Evolutionary conservation across 2,329 filamentous ascomycete genomes (phyloP).

Genomic region (Ascochyta lentis): DNA sequence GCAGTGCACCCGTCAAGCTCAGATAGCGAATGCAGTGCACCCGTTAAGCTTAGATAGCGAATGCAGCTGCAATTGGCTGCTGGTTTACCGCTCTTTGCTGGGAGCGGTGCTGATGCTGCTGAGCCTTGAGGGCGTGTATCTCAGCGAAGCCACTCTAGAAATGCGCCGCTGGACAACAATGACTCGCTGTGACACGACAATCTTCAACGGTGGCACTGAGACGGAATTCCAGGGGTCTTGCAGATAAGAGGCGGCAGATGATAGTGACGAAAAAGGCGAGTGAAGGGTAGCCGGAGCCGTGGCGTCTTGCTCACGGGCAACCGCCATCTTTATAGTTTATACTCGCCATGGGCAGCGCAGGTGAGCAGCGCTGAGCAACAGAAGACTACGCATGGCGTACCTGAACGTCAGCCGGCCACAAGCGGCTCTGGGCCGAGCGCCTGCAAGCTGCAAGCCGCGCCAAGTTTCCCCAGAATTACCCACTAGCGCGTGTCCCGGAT

Average conservation of each 20-base stretch:
- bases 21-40: neutral
- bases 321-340: neutral
- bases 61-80: conserved; percentile 38
- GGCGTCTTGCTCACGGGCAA: conserved; percentile 2
- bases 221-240: conserved; percentile 7
- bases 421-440: conserved; percentile 10
- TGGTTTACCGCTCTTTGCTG: conserved; percentile 38
- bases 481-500: conserved; percentile 13
- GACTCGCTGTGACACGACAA: conserved; percentile 28
- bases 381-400: conserved; percentile 12
- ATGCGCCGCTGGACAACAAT: conserved; percentile 5
- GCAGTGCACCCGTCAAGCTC: neutral
- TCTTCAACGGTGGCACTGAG: conserved; percentile 19
- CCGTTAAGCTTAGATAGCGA: conserved; percentile 29
- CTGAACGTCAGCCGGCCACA: conserved; percentile 17
- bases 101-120: conserved; percentile 10
- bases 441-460: neutral
- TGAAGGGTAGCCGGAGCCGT: conserved; percentile 8
- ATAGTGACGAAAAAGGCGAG: neutral
- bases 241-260: conserved; percentile 8
- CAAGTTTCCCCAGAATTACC: conserved; percentile 26
- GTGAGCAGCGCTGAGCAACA: neutral
- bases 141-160: neutral
- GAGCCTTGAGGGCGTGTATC: conserved; percentile 10
- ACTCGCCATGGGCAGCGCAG: neutral